Evolutionary conservation across 2,329 filamentous ascomycete genomes (phyloP).

Genomic region (Xylaria sp.): DNA sequence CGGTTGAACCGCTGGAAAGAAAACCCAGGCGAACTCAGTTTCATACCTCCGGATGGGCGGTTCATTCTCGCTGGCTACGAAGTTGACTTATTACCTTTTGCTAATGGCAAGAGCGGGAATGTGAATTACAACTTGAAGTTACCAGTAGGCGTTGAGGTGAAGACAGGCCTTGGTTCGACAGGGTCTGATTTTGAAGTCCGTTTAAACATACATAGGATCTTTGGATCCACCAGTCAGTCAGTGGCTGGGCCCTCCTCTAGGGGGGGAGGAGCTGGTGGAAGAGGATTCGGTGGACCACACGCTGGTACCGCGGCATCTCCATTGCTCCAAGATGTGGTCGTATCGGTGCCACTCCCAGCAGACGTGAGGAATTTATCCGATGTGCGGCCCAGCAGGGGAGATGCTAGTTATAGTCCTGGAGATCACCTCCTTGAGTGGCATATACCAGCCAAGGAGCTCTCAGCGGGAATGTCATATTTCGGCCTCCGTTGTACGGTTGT

Average conservation of each 20-base stretch:
- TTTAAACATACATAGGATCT: conserved; percentile 74
- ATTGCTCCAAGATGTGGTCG: conserved; percentile 77
- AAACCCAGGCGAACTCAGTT: conserved; percentile 89
- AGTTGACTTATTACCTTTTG: conserved; percentile 84
- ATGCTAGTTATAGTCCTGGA: conserved; percentile 81
- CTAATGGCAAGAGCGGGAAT: conserved; percentile 65
- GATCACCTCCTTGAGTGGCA: conserved; percentile 83
- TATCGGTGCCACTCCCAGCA: conserved; percentile 81
- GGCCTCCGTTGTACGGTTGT: conserved; percentile 83
- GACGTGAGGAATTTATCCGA: conserved; percentile 86
- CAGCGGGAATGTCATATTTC: conserved; percentile 72
- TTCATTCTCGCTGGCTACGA: conserved; percentile 96
- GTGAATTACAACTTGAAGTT: conserved; percentile 74
- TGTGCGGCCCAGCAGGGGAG: conserved; percentile 81
- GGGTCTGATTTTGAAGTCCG: conserved; percentile 92
- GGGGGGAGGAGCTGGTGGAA: conserved; percentile 53
- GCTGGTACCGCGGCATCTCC: conserved; percentile 68
- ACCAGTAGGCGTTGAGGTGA: conserved; percentile 83
- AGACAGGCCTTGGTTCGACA: conserved; percentile 76
- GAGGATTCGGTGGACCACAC: conserved; percentile 58
- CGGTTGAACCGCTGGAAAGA: conserved; percentile 90
- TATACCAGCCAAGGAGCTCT: conserved; percentile 80
- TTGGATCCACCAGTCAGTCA: conserved; percentile 55
- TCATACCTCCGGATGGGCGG: conserved; percentile 92
- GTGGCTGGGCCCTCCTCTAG: conserved; percentile 55